These are phyloP conservation scores for Coelastrella sp. DNA, from an alignment of 139 green algal genomes.

Conservation along the genomic window DNA sequence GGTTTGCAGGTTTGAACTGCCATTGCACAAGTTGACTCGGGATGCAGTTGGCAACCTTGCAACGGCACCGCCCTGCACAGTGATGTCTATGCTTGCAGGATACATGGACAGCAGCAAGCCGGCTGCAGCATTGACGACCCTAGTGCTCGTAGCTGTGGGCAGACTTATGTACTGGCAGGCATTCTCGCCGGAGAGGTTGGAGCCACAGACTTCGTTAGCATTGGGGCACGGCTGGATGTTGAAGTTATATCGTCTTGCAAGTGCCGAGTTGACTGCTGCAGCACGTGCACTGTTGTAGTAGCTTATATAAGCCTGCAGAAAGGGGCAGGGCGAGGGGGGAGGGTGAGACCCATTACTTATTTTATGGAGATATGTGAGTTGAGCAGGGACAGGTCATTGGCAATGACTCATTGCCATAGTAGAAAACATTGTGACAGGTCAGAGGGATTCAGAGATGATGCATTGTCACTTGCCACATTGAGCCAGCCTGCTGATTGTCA, in stretches of 20 bases:
- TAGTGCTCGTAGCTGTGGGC: not conserved
- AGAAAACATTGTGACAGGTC: too few species aligned
- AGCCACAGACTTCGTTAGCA: not conserved
- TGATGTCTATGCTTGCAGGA: not conserved
- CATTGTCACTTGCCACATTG: too few species aligned
- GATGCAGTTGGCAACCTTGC: conserved; percentile 11
- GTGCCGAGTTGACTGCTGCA: not conserved
- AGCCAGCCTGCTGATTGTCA: too few species aligned
- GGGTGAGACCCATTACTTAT: too few species aligned
- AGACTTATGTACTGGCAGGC: not conserved
- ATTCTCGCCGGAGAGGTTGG: not conserved
- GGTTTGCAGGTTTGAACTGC: not conserved
- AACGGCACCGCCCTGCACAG: not conserved
- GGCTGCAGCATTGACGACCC: not conserved
- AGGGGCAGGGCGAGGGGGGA: not conserved
- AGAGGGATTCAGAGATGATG: too few species aligned
- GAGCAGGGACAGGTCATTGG: too few species aligned
- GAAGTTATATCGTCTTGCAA: not conserved
- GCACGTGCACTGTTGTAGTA: not conserved
- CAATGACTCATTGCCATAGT: too few species aligned
- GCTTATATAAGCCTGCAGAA: not conserved
- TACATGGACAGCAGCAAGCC: conserved; percentile 3
- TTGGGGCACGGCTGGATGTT: not conserved
- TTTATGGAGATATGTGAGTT: too few species aligned
- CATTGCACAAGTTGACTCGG: not conserved